Base-by-base conservation (phyloP, 495 filamentous ascomycete species). In the Rusavskia elegans region DNA sequence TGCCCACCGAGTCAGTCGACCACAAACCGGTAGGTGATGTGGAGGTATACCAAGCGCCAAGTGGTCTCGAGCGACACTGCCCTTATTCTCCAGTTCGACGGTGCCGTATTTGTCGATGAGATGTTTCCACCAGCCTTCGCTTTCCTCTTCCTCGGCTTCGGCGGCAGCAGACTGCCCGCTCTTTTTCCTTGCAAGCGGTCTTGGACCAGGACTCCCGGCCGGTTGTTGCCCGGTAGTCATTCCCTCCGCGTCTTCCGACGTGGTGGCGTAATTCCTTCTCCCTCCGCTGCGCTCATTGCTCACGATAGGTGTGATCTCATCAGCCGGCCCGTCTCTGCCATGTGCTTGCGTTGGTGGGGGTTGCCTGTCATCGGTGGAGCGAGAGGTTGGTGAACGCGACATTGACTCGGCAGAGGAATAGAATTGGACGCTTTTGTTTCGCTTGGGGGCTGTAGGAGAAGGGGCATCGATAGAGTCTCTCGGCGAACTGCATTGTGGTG, bases 21-120 rank as follows among this genome's bases (percentile, higher is more conserved):
- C 9, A 11, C 2, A 0, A 14, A 14, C 32, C 9, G 32, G 13
- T 35, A 11, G 32, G 32, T 2, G 40, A 42, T 42, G 40, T 42
- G 48, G 16, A 8, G 40, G 64, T 76, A 57, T 75, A 96, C 90
- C 90, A 55, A 98, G 68, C 27, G 92, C 92, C 49, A 98, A 71
- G 69, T 98, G 92, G 65, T 98, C 92, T 56, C 92, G 76, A 41
- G 92, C 92, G 20, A 95, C 89, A 64, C 85, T 90, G 16, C 90
- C 93, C 64, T 96, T 96, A 59, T 97, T 98, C 63, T 98, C 92
- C 42, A 98, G 67, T 63, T 96, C 90, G 45, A 98, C 74, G 42
- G 79, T 82, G 50, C 85, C 86, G 58, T 90, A 85, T 55, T 83
- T 84, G 21, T 79, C 76, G 36, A 85, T 60, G 6, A 75, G 53